A percentile compares a stretch with the other conserved stretches of the same genome.
These are phyloP conservation scores for Fragosphaeria purpurea DNA, from an alignment of 2,329 filamentous ascomycete species.

Conservation along the genomic window DNA sequence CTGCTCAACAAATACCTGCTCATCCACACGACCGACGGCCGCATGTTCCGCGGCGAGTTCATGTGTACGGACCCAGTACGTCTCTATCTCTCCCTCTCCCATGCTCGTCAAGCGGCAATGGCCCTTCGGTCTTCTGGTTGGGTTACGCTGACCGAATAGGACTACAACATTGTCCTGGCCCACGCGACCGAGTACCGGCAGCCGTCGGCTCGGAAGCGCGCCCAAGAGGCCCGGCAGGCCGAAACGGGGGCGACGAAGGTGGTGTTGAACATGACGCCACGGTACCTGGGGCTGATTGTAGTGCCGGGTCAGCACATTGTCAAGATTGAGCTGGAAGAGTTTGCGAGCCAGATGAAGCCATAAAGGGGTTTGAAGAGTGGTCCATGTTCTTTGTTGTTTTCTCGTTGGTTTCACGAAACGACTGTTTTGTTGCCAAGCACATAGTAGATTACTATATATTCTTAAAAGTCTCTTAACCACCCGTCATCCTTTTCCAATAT, in stretches of 20 bases:
- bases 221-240: conserved; percentile 26
- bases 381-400: too few relatives aligned
- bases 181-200: conserved; percentile 83
- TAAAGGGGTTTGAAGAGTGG: too few relatives aligned
- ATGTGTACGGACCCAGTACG: conserved; percentile 89
- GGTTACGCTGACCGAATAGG: conserved; percentile 37
- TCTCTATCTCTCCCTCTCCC: not conserved
- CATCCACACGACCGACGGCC: conserved; percentile 68
- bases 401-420: too few relatives aligned
- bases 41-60: conserved; percentile 82
- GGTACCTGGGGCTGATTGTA: conserved; percentile 82
- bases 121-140: not conserved
- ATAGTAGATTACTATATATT: too few relatives aligned
- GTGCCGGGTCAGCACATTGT: conserved; percentile 78
- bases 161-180: conserved; percentile 78
- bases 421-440: too few relatives aligned
- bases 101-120: not conserved
- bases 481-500: too few relatives aligned
- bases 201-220: conserved; percentile 44
- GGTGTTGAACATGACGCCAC: conserved; percentile 65
- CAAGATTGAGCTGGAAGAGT: conserved; percentile 82
- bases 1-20: conserved; percentile 72
- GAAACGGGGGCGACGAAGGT: conserved; percentile 29
- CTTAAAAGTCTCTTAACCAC: too few relatives aligned
- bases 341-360: conserved; percentile 41